Evolutionary conservation across 148 eudicot genomes (phyloP).

Genomic region (Rhododendron mucronatum): DNA sequence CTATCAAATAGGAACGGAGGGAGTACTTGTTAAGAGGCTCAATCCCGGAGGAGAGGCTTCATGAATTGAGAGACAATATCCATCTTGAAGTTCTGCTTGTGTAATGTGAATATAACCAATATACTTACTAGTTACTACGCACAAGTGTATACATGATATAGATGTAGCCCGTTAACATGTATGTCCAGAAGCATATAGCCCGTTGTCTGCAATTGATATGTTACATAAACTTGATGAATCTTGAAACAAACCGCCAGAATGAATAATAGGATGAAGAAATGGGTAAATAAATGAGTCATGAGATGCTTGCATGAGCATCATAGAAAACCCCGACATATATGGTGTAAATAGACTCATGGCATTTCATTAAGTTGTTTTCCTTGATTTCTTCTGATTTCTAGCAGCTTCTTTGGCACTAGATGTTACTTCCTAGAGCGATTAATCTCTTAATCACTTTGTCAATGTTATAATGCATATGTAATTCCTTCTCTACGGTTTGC

Average conservation of each 20-base stretch:
- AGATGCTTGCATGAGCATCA: background rate
- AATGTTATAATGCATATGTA: background rate
- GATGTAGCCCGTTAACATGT: background rate
- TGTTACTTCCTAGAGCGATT: background rate
- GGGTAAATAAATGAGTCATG: background rate
- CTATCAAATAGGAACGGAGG: too few relatives aligned
- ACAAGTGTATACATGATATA: background rate
- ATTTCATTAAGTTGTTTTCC: background rate
- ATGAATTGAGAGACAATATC: background rate
- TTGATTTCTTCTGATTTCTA: background rate
- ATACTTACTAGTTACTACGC: background rate
- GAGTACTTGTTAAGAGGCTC: background rate
- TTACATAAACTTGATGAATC: background rate
- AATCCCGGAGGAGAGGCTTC: background rate
- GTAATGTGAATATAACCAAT: background rate
- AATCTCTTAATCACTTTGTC: background rate
- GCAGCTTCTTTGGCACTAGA: background rate
- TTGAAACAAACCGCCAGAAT: too few relatives aligned
- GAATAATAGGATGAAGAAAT: background rate
- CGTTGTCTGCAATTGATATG: background rate
- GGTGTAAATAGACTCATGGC: background rate
- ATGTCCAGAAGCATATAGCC: background rate
- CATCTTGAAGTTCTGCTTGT: background rate
- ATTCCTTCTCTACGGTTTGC: constrained; percentile 15
- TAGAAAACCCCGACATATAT: background rate